Evolutionary conservation across 2,329 filamentous ascomycete species (phyloP), one percentile per base, ranked within the genome.

Genomic region (Colletotrichum tanaceti): DNA sequence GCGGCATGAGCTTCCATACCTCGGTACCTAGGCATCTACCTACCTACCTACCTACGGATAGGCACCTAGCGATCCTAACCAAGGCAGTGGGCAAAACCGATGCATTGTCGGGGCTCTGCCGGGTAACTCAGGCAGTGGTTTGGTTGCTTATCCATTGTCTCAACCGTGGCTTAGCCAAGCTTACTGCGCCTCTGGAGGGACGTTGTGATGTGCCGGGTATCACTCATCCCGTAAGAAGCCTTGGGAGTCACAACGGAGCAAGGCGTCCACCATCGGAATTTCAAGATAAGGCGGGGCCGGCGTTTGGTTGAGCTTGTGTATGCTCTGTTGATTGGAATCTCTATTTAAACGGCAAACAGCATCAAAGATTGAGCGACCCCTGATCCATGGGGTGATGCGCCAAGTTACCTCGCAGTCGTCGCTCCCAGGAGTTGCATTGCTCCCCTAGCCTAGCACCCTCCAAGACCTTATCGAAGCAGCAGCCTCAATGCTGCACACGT

Each of bases 291-390:
- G n/a, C n/a, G 38, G 11, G 22, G 32, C n/a, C n/a, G 6, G 32
- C 13, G 13, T 13, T 14, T 14, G 32, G 2, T 22, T 60, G 47
- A 35, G 38, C 32, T 38, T 35, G 35, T 20, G 6, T 24, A 9
- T 24, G 61, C 49, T 59, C 41, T 22, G 32, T 43, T 68, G 61
- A 18, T 54, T 35, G 49, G 10, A 22, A 54, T 58, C 43, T 65
- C 47, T 68, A 55, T 59, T 50, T 43, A 18, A 49, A 62, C 38
- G 44, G 50, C 44, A 54, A 53, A 63, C 18, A 28, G 46, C 49
- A 35, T 44, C 59, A 4, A 32, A 44, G 22, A 18, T 5, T 44
- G 16, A 52, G 38, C n/a, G 46, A 44, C 20, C 41, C 54, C 28
- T 24, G 18, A 13, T 54, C 24, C 20, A 41, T 20, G 35, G 9